Conservation (phyloP, 371 early-diverging fungal species). For the Apophysomyces variabilis region DNA sequence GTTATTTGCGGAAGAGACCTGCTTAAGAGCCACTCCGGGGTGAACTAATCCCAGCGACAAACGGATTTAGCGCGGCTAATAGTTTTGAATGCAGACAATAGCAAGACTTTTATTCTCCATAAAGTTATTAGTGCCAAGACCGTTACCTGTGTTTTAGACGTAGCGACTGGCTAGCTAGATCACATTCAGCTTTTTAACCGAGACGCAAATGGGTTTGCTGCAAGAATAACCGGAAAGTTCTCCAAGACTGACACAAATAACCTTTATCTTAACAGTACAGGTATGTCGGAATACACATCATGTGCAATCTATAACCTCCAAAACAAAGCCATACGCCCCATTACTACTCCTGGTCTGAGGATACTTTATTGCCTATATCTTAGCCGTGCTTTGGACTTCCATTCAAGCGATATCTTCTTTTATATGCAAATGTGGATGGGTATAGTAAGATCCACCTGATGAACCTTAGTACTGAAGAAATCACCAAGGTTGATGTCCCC, state of each 20-base stretch:
- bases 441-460: background rate
- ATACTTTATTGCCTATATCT: background rate
- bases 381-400: background rate
- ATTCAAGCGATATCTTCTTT: background rate
- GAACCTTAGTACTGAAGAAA: constrained; percentile 9
- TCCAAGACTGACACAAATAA: constrained; percentile 13
- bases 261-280: constrained; percentile 6
- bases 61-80: background rate
- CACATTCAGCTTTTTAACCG: constrained; percentile 4
- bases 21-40: background rate
- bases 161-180: constrained; percentile 1
- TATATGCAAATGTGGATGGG: background rate
- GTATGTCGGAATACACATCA: constrained; percentile 16
- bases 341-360: constrained; percentile 10
- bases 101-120: background rate
- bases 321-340: constrained; percentile 7
- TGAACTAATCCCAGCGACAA: background rate
- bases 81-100: background rate
- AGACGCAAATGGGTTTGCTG: background rate
- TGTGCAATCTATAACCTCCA: background rate
- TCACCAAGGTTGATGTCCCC: constrained; percentile 9
- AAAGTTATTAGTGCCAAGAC: background rate
- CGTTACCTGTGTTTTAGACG: background rate
- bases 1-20: background rate
- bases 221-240: constrained; percentile 1